Conservation (phyloP, 768 basidiomycete species). For the Mrakia gelida region DNA sequence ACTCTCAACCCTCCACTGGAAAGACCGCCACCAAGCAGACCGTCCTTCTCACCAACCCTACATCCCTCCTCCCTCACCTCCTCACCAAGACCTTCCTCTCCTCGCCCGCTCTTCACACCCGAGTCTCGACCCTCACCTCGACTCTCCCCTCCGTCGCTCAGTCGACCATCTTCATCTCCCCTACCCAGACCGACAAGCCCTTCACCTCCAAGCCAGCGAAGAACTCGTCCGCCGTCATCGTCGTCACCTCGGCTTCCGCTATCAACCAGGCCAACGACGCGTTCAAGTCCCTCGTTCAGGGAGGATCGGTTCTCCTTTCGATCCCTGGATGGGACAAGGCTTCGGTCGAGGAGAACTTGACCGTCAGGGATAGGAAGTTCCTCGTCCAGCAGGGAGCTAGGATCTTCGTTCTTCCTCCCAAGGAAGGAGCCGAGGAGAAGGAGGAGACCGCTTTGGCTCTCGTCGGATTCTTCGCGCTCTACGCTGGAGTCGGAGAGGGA, state of each 20-base stretch:
- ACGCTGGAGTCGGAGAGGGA: conserved; percentile 40
- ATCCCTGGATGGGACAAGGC: conserved; percentile 67
- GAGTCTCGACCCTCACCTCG: conserved; percentile 43
- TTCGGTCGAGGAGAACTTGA: conserved; percentile 68
- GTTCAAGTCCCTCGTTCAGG: conserved; percentile 60
- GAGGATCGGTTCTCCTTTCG: conserved; percentile 65
- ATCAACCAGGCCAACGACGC: conserved; percentile 75
- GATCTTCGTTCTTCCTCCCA: conserved; percentile 45
- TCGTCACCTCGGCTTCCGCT: conserved; percentile 67
- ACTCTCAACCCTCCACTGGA: conserved; percentile 26
- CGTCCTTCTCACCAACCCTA: conserved; percentile 60
- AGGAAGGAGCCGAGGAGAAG: conserved; percentile 25
- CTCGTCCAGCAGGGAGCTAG: conserved; percentile 52
- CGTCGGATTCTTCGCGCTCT: conserved; percentile 78
- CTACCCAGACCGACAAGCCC: conserved; percentile 35
- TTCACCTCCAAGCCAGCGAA: conserved; percentile 33
- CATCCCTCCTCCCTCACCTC: conserved; percentile 54
- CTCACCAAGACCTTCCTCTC: conserved; percentile 46
- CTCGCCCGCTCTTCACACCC: conserved; percentile 48
- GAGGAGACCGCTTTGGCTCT: conserved; percentile 53
- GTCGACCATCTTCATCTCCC: conserved; percentile 44
- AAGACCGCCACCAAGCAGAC: conserved; percentile 49
- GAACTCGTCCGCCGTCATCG: conserved; percentile 55
- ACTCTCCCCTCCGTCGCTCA: conserved; percentile 44
- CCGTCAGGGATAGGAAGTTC: conserved; percentile 50